Evolutionary conservation across 108 stramenopile genomes (phyloP).

Genomic region (Nitzschia sp.): DNA sequence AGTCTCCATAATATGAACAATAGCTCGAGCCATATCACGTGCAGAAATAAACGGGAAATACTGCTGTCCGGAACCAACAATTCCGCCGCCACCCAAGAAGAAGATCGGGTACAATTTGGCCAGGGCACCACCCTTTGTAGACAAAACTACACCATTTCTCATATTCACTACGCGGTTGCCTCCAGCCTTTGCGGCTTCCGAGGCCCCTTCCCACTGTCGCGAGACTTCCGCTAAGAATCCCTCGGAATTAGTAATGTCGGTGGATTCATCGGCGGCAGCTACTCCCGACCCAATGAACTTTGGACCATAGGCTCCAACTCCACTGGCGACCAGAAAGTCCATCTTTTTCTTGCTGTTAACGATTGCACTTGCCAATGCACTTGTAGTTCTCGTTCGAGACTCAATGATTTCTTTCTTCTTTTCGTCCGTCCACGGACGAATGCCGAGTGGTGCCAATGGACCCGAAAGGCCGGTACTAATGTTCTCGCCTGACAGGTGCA

Average conservation of each 20-base stretch:
- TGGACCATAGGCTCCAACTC: conserved; percentile 58
- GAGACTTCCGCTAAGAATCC: conserved; percentile 61
- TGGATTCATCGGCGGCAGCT: conserved; percentile 41
- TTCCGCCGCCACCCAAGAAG: conserved; percentile 65
- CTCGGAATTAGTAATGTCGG: conserved; percentile 31
- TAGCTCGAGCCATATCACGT: conserved; percentile 55
- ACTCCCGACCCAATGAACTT: conserved; percentile 33
- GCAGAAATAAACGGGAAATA: conserved; percentile 61
- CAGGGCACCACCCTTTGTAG: conserved; percentile 62
- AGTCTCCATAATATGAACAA: conserved; percentile 48
- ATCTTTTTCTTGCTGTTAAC: conserved; percentile 17
- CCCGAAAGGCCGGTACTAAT: conserved; percentile 46
- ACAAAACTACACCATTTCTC: conserved; percentile 66
- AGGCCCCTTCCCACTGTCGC: conserved; percentile 48
- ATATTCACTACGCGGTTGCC: conserved; percentile 54
- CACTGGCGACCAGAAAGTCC: conserved; percentile 45
- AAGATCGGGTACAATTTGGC: conserved; percentile 60
- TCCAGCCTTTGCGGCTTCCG: conserved; percentile 22
- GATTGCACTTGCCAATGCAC: conserved; percentile 41
- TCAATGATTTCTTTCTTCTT: conserved; percentile 58
- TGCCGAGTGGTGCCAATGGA: conserved; percentile 53
- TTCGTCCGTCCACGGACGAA: conserved; percentile 53
- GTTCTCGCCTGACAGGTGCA: conserved; percentile 59
- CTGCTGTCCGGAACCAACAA: conserved; percentile 62
- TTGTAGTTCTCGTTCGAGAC: conserved; percentile 41